Percentiles rank a stretch among this genome's conserved stretches.
Conservation (phyloP, 164 flowering plant species). For the Brasenia schreberi region DNA sequence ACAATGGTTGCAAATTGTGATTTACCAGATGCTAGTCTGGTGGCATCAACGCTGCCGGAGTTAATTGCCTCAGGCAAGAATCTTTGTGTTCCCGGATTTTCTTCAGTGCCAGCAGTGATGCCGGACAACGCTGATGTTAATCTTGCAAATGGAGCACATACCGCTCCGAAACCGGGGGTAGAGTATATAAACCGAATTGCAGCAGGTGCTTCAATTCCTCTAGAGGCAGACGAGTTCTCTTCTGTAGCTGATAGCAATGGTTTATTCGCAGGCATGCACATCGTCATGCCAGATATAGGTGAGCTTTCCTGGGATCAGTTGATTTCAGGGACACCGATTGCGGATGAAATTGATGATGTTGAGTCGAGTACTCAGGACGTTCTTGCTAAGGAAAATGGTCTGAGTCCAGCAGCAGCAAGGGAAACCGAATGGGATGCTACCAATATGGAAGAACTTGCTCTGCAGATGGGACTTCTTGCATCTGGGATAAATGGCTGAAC, state of each 20-base stretch:
- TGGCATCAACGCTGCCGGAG: too few species aligned
- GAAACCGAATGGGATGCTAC: constrained; percentile 21
- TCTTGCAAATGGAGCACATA: constrained; percentile 9
- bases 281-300: constrained; percentile 34
- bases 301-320: constrained; percentile 33
- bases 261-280: constrained; percentile 20
- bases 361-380: constrained; percentile 17
- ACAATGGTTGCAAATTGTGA: too few species aligned
- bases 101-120: constrained; percentile 10
- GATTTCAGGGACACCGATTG: constrained; percentile 27
- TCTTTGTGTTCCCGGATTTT: constrained; percentile 8
- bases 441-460: constrained; percentile 37
- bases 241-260: constrained; percentile 17
- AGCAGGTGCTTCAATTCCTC: constrained; percentile 15
- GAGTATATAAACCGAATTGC: constrained; percentile 13
- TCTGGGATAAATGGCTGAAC: constrained; percentile 11
- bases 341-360: constrained; percentile 34
- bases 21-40: too few species aligned
- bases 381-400: constrained; percentile 14
- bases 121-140: constrained; percentile 12
- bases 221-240: constrained; percentile 14
- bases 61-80: too few species aligned
- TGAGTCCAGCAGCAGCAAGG: constrained; percentile 2
- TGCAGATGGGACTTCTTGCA: constrained; percentile 49
- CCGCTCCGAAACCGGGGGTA: constrained; percentile 10